Percentiles rank a stretch among this genome's conserved stretches.
phyloP scores from a whole-genome alignment of 352 stramenopile species.

The Globisporangium spiculum region DNA sequence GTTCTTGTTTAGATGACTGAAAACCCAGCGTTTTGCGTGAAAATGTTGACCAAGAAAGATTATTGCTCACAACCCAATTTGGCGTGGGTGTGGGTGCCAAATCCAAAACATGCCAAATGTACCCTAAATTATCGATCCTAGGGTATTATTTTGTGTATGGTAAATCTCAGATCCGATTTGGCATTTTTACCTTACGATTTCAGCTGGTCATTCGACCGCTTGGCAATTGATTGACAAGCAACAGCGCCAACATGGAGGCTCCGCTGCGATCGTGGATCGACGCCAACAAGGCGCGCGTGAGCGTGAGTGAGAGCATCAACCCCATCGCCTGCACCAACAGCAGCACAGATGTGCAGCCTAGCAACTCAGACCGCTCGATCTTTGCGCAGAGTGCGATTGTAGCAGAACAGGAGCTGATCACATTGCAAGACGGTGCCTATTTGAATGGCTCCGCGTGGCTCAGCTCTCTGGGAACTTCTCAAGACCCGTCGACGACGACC shows the following conservation, averaged over 20 bases:
- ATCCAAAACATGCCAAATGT: no score
- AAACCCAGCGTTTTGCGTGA: no score
- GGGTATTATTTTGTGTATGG: no score
- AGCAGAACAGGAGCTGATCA: slow-evolving; percentile 35
- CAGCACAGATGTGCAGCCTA: slow-evolving; percentile 16
- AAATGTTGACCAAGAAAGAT: no score
- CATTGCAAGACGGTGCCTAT: slow-evolving; percentile 32
- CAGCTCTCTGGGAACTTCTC: slow-evolving; percentile 10
- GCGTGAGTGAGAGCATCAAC: slow-evolving; percentile 38
- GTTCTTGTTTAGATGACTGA: no score
- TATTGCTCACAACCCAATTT: no score
- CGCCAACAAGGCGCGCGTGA: slow-evolving; percentile 26
- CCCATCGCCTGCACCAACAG: slow-evolving; percentile 24
- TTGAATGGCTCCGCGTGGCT: slow-evolving; percentile 56
- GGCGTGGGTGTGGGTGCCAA: no score
- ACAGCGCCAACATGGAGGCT: neutral
- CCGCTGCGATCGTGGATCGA: slow-evolving; percentile 41
- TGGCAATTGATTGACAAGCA: neutral
- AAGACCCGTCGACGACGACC: slow-evolving; percentile 2
- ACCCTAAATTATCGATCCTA: no score
- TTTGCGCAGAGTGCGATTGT: slow-evolving; percentile 33
- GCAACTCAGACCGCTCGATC: slow-evolving; percentile 48
- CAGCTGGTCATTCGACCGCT: neutral
- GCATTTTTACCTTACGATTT: neutral
- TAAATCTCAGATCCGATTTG: neutral